Base-by-base conservation (phyloP, 257 asterid genomes). In the Euphrasia confusa region DNA sequence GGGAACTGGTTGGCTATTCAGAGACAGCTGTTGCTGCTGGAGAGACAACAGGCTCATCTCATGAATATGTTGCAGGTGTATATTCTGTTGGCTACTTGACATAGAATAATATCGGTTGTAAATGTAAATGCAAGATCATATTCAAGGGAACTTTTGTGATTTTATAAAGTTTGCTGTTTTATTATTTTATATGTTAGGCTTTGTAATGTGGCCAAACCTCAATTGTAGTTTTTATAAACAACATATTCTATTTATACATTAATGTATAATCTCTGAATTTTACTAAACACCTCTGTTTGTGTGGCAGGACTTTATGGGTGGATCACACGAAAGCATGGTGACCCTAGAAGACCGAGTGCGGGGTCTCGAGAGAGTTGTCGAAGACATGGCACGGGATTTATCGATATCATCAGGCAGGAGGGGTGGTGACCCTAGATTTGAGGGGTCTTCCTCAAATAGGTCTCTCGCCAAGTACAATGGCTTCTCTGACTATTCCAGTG, bases 331-430 rank as follows among this genome's bases (percentile, higher is more conserved):
- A 52, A 87, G 88, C 87, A 93, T 93, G 99, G 69, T 90, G 73
- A 88, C 99, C 58, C 84, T 93, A 11, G 99, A 90, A 76, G 84
- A 82, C 68, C 84, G 99, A 75, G 97, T 93, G 9, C 76, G 92
- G 45, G 96, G 99, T 56, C 96, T 93, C 27, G 99, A 93, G 85
- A 83, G 99, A 80, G 88, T 93, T 18, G 95, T 93, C 40, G 99
- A 87, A 72, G 96, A 87, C 75, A 89, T 89, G 99, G 95, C 97
- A 58, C 85, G 85, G 45, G 95, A 87, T 79, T 82, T 93, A 60
- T 87, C 96, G n/a, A 74, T 93, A 71, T 85, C 97, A 60, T 42
- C 94, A 2, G 79, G 92, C 67, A 80, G 95, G 79, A 45, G 52
- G 21, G 18, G 52, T 1, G 94, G 83, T 71, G 57, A 47, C 78